A percentile compares a stretch with the other conserved stretches of the same genome.
These are phyloP conservation scores for Trypanosoma cruzi DNA, from an alignment of 208 protist species.

Conservation along the genomic window DNA sequence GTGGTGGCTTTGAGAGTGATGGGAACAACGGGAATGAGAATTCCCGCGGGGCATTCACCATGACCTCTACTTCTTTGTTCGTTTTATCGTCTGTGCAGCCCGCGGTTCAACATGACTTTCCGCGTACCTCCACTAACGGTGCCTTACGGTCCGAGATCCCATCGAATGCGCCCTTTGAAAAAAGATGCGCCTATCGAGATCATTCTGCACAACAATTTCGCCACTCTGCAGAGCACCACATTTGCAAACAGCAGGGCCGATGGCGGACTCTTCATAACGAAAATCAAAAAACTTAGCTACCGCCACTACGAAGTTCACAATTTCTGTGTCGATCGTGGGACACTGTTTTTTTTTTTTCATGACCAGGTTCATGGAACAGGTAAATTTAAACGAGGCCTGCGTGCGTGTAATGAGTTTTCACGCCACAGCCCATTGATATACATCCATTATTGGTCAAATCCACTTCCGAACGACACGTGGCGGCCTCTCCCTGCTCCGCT, in stretches of 20 bases:
- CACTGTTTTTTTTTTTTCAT: slow-evolving; percentile 26
- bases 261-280: slow-evolving; percentile 21
- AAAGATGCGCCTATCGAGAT: slow-evolving; percentile 1
- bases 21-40: not conserved
- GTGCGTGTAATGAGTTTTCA: slow-evolving; percentile 39
- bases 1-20: not conserved
- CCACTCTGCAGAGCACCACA: slow-evolving; percentile 6
- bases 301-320: slow-evolving; percentile 33
- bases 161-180: not conserved
- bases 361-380: not conserved
- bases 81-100: not conserved
- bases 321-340: slow-evolving; percentile 34
- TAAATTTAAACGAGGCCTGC: slow-evolving; percentile 14
- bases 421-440: slow-evolving; percentile 29
- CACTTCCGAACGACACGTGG: slow-evolving; percentile 11
- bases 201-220: slow-evolving; percentile 17
- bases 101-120: not conserved
- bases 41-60: not conserved
- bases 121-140: not conserved
- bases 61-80: not conserved
- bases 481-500: slow-evolving; percentile 28
- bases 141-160: too few species aligned
- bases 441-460: slow-evolving; percentile 29
- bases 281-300: slow-evolving; percentile 21
- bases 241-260: slow-evolving; percentile 19